Evolutionary conservation across 495 filamentous ascomycete species (phyloP).

Genomic region (Rostrohypoxylon terebratum): DNA sequence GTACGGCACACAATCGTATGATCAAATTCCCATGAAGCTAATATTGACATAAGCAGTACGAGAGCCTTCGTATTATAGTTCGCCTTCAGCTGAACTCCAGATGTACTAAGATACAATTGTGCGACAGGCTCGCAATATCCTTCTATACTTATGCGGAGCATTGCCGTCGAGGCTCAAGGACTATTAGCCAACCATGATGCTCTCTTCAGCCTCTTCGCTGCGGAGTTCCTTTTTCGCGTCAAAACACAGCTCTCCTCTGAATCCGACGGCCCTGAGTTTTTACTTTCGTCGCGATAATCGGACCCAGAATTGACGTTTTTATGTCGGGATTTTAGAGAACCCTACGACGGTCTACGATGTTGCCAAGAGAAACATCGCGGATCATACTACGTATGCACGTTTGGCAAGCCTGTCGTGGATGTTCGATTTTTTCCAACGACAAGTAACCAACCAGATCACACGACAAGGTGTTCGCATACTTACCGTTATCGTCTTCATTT

Average conservation of each 20-base stretch:
- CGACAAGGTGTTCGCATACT: neutral
- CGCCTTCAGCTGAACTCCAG: neutral
- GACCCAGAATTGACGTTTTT: neutral
- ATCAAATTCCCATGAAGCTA: neutral
- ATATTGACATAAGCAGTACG: neutral
- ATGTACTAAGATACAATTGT: constrained; percentile 1
- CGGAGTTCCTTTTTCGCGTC: neutral
- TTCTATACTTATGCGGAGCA: constrained; percentile 19
- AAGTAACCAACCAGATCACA: constrained; percentile 9
- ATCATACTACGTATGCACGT: constrained; percentile 10
- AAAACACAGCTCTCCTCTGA: neutral
- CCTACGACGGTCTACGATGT: neutral
- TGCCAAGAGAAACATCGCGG: constrained; percentile 12
- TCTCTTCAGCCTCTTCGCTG: constrained; percentile 7
- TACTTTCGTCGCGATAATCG: constrained; percentile 1
- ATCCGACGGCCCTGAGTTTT: constrained; percentile 2
- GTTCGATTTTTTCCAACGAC: constrained; percentile 7
- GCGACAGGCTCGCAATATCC: constrained; percentile 21
- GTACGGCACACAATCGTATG: neutral
- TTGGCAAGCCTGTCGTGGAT: constrained; percentile 2
- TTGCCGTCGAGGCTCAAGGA: constrained; percentile 14
- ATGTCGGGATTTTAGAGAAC: neutral
- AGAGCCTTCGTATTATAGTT: neutral
- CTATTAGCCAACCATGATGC: neutral
- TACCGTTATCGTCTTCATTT: constrained; percentile 4